Base-by-base conservation (phyloP, 805 yeast species). In the Suhomyces emberorum region DNA sequence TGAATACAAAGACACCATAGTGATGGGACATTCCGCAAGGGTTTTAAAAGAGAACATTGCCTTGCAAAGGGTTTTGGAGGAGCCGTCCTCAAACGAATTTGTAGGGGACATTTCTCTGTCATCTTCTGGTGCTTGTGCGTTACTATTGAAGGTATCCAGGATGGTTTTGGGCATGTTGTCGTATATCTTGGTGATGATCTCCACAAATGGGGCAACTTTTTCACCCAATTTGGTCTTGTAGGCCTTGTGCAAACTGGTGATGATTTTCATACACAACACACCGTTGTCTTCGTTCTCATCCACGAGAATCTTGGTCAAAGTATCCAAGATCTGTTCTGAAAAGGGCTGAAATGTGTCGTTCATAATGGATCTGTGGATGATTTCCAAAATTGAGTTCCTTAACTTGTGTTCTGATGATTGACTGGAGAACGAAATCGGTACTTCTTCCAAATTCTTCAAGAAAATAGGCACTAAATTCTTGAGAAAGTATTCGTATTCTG, bases 261-360 rank as follows among this genome's bases (percentile, higher is more conserved):
- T 72, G 37, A 88, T 81, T 55, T 87, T 88, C 83, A 93, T 79
- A 57, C 95, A 83, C 34, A 88, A 69, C 1, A 88, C 87, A 34
- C 98, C 98, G 57, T 93, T 93, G 43, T 89, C 97, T 59, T 95
- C 99, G 56, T 93, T 93, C 53, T 95, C 99, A 11, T 65, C 69
- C 14, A 74, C 77, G 40, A 91, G 66, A 10, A 83, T 64, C 15
- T 66, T 58, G 49, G 81, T 77, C 36, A 91, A 63, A 7, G 71
- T 63, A 23, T 76, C 81, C 49, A 85, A 65, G 14, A 88, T 71
- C 24, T 69, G 70, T 22, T 64, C 63, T 1, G 89, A 79, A 55
- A 79, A 80, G 0, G 84, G 84, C 52, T 81, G 83, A 52, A 88
- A 79, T 2, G 82, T 73, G 23, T 88, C 96, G 54, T 84, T 88